Percentiles rank a stretch among this genome's conserved stretches.
Conservation (phyloP, 2,329 filamentous ascomycete species). For the Lecanoromycetidae sp. region DNA sequence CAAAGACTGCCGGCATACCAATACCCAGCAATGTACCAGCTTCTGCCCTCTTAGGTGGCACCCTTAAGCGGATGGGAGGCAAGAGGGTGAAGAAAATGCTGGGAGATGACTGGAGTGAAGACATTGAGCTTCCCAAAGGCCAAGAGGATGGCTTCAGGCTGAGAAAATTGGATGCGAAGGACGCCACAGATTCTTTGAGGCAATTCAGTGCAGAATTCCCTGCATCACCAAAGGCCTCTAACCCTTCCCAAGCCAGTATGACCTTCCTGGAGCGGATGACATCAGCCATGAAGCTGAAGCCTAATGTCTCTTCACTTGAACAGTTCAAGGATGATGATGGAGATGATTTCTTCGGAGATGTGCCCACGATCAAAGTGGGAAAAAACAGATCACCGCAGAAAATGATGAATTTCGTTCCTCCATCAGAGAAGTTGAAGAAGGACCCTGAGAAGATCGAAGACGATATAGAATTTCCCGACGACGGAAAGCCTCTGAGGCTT, state of each 20-base stretch:
- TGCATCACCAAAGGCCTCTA: slow-evolving; percentile 22
- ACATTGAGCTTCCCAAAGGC: slow-evolving; percentile 55
- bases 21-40: slow-evolving; percentile 76
- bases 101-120: slow-evolving; percentile 71
- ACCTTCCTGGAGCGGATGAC: slow-evolving; percentile 18
- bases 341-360: slow-evolving; percentile 52
- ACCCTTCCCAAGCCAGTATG: slow-evolving; percentile 17
- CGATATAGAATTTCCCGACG: slow-evolving; percentile 59
- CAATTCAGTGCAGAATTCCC: slow-evolving; percentile 44
- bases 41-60: slow-evolving; percentile 80
- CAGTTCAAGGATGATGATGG: slow-evolving; percentile 53
- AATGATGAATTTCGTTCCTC: slow-evolving; percentile 43
- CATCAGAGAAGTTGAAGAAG: slow-evolving; percentile 33
- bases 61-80: slow-evolving; percentile 78
- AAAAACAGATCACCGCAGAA: slow-evolving; percentile 45
- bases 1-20: slow-evolving; percentile 80
- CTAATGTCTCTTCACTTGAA: slow-evolving; percentile 45
- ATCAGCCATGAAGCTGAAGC: slow-evolving; percentile 29
- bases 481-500: slow-evolving; percentile 51
- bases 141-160: slow-evolving; percentile 49
- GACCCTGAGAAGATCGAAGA: slow-evolving; percentile 57
- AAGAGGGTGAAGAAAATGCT: slow-evolving; percentile 60
- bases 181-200: slow-evolving; percentile 56
- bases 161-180: slow-evolving; percentile 47
- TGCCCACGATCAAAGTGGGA: slow-evolving; percentile 55